Evolutionary conservation across 352 stramenopile species (phyloP), one percentile per base, ranked within the genome.

Genomic region (Phytophthora pseudosyringae): DNA sequence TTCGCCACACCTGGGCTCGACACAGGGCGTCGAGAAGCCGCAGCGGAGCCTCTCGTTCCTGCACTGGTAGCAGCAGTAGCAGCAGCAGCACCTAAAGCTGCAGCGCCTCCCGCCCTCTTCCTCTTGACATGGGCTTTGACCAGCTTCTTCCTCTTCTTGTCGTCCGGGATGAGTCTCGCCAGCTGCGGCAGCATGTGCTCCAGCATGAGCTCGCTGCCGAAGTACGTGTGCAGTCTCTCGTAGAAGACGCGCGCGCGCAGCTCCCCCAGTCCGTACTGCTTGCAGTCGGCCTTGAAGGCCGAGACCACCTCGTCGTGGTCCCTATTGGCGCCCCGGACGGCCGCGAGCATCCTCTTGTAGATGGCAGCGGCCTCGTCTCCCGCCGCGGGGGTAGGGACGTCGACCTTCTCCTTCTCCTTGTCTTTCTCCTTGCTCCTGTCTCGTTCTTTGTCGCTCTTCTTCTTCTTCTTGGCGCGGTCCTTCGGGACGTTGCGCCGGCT

Each of bases 271-370:
- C 86, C 86, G 53, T 83, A 95, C 28, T 69, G 70, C 67, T 92
- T 93, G 67, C 86, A 95, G 71, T 93, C 86, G 12, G 70, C 55
- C 71, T 93, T 93, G 68, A 95, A 95, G 16, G 79, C 83, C 3
- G 70, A 56, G 3, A 91, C 76, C 5, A 88, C 79, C 44, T 93
- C 83, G 56, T 93, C 73, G 50, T 91, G 86, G 64, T 87, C 76
- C 28, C 68, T 75, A 64, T 94, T 91, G 21, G 84, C 83, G 29
- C 83, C 84, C 39, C 83, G 81, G 47, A 95, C 86, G 4, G 83
- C 83, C 31, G 84, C 84, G 18, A 95, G 67, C 76, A 95, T 88
- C 28, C 81, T 72, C 63, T 89, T 93, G 75, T 95, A 95, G 51
- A 95, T 92, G 13, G 76, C 40, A 9, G 80, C 80, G 5, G 86